Base-by-base conservation (phyloP, 208 protist species). In the Naegleria fowleri region DNA sequence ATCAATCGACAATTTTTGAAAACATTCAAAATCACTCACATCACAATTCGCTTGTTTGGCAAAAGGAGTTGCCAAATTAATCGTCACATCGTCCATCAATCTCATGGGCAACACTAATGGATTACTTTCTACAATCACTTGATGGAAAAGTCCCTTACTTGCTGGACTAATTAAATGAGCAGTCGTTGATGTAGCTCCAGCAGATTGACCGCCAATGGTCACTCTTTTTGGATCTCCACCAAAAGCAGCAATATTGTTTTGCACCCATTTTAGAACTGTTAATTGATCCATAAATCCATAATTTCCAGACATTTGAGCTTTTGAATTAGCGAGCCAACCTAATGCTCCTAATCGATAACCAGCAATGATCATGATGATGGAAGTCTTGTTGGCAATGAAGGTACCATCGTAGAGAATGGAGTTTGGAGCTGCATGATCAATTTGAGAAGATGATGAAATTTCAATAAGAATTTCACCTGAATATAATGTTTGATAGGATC, bases 241-340 rank as follows among this genome's bases (percentile, higher is more conserved):
- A 86, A 96, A 96, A 40, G 40, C 58, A 22, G 59, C 91, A 84
- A 95, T 95, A 90, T 96, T 96, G 0, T 90, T 67, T 76, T 94
- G 93, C 29, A 96, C 91, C 95, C 95, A 96, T 11, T 91, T 19
- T 0, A 96, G 75, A 7, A 92, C 93, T 58, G 92, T 38, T 22
- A 90, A 55, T 92, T 96, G 95, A 90, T 96, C 95, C 9, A 52
- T 75, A 4, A 93, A 38, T 22, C 90, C 92, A 86, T 92, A 93
- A 92, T 93, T 93, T 19, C 92, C 92, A n/a, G 9, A 9, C 9
- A 43, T 43, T 85, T 38, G 36, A 11, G 39, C 43, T 22, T 39
- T 85, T 38, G 9, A 0, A 84, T 89, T 41, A 5, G 11, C 38
- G 0, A 91, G 48, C 13, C 16, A 91, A 15, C 84, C 88, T 16